Conservation (phyloP, 306 rosid species). For the Glycine soja region DNA sequence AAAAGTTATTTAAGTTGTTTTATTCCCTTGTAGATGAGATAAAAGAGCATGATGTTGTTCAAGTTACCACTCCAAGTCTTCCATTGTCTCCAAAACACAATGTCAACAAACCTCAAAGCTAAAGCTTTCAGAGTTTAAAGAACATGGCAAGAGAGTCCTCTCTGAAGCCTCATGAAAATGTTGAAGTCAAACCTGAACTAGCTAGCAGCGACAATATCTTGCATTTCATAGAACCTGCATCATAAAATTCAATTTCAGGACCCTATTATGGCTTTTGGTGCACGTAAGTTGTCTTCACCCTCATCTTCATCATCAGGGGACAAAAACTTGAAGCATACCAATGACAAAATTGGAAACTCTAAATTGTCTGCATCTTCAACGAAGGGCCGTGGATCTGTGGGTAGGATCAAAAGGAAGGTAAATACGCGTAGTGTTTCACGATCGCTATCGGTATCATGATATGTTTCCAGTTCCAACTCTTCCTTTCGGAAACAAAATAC, state of each 20-base stretch:
- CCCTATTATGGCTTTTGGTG: constrained; percentile 42
- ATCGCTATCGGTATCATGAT: no score
- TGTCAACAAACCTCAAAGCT: constrained; percentile 46
- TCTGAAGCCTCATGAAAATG: constrained; percentile 40
- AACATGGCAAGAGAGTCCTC: constrained; percentile 37
- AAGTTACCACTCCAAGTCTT: no score
- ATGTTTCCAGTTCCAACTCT: constrained; percentile 38
- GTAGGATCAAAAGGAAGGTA: constrained; percentile 52
- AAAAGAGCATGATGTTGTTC: no score
- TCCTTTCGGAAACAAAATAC: constrained; percentile 50
- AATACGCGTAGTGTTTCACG: constrained; percentile 22
- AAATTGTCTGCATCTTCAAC: constrained; percentile 51
- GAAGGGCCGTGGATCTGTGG: constrained; percentile 54
- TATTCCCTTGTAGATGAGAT: no score
- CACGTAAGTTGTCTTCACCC: constrained; percentile 41
- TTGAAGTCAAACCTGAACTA: constrained; percentile 44
- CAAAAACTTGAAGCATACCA: constrained; percentile 50
- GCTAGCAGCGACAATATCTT: constrained; percentile 49
- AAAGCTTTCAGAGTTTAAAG: constrained; percentile 36
- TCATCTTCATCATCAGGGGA: constrained; percentile 40
- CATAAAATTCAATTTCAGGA: constrained; percentile 49
- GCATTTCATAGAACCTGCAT: constrained; percentile 52
- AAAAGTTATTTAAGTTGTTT: no score
- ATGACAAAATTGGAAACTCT: constrained; percentile 42
- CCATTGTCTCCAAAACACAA: constrained; percentile 48